These are phyloP conservation scores for Fusarium mundagurra DNA, from an alignment of 2,329 filamentous ascomycete species.

Conservation along the genomic window DNA sequence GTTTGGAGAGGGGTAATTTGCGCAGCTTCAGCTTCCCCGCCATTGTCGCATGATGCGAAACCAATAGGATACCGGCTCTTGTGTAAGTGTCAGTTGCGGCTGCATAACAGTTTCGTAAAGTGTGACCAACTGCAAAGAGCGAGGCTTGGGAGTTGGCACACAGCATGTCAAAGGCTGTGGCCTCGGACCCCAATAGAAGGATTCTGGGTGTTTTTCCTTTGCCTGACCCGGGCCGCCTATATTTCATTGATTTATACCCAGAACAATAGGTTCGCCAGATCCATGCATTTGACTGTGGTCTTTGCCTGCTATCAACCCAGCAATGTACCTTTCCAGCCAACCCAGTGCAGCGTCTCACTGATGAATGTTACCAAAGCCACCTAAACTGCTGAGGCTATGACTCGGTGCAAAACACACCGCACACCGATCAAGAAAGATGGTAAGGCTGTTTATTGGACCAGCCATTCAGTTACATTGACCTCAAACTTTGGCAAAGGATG, in stretches of 20 bases:
- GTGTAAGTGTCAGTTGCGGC: neutral
- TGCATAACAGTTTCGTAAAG: constrained; percentile 5
- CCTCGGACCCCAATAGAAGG: neutral
- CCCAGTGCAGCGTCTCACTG: neutral
- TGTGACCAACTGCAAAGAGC: neutral
- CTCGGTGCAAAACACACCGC: neutral
- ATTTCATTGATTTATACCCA: neutral
- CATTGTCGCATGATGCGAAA: neutral
- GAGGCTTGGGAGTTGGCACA: neutral
- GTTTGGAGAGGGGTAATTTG: neutral
- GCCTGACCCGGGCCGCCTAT: neutral
- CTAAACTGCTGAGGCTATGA: neutral
- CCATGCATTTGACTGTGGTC: neutral
- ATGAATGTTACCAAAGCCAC: neutral
- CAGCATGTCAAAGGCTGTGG: neutral
- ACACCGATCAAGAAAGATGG: neutral
- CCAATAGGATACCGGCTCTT: neutral
- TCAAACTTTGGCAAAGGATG: neutral
- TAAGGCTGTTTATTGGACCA: neutral
- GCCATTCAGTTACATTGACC: neutral
- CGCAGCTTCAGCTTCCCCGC: neutral
- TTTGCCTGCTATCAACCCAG: neutral
- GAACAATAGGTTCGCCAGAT: neutral
- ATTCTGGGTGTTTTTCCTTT: neutral
- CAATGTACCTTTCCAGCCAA: neutral